phyloP scores from a whole-genome alignment of 2,329 filamentous ascomycete genomes.

The Leptographium wingfieldii region DNA sequence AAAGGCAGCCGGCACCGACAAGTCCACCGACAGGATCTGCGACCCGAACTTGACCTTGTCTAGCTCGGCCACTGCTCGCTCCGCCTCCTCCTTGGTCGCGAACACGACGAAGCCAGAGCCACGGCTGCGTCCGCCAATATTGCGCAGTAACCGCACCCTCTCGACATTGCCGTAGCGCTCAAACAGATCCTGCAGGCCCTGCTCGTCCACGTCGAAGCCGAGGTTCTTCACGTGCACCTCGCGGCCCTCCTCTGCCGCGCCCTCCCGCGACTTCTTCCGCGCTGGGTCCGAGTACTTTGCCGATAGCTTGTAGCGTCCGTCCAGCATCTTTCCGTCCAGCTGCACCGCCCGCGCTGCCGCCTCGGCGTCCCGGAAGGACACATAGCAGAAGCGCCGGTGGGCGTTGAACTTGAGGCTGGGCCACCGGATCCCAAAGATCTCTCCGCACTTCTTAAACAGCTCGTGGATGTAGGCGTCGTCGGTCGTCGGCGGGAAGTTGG shows the following conservation, averaged over 20 bases:
- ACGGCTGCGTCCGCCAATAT: slow-evolving; percentile 53
- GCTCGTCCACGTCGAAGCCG: slow-evolving; percentile 47
- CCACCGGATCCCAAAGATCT: slow-evolving; percentile 75
- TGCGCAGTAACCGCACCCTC: slow-evolving; percentile 57
- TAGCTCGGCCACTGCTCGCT: slow-evolving; percentile 52
- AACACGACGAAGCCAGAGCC: slow-evolving; percentile 77
- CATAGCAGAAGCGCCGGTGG: slow-evolving; percentile 86
- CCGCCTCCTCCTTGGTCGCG: slow-evolving; percentile 54
- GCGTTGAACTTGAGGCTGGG: slow-evolving; percentile 85
- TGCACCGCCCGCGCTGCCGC: slow-evolving; percentile 58
- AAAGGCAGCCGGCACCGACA: slow-evolving; percentile 43
- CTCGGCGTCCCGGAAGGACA: slow-evolving; percentile 66
- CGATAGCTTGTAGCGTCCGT: slow-evolving; percentile 54
- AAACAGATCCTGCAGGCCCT: slow-evolving; percentile 60
- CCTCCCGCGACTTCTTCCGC: slow-evolving; percentile 64
- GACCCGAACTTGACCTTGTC: slow-evolving; percentile 58
- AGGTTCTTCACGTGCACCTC: slow-evolving; percentile 71
- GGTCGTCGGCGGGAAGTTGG: slow-evolving; percentile 73
- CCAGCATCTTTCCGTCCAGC: slow-evolving; percentile 59
- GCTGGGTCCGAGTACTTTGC: slow-evolving; percentile 77
- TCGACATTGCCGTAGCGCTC: slow-evolving; percentile 64
- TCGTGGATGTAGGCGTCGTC: slow-evolving; percentile 57
- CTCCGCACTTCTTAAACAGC: slow-evolving; percentile 62
- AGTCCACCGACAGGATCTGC: slow-evolving; percentile 53
- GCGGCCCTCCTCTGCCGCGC: slow-evolving; percentile 72